Evolutionary conservation across 192 early-diverging fungal genomes (phyloP), one percentile per base, ranked within the genome.

Genomic region (Backusella australiensis): DNA sequence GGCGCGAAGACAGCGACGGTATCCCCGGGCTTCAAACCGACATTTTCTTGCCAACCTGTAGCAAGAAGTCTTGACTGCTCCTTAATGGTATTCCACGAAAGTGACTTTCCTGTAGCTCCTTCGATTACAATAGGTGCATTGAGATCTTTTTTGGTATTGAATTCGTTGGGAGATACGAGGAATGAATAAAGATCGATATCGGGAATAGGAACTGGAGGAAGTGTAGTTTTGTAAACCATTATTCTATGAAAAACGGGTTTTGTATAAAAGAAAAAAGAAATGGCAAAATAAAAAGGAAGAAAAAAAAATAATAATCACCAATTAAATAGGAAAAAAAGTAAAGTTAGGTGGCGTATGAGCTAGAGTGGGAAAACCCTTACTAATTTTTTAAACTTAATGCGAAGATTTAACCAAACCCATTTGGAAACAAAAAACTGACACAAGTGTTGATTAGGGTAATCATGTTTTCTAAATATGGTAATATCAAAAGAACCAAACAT

Each of bases 1-100:
- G 91, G 93, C 6, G 92, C 80, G 44, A 91, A 87, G 17, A 94
- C 78, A 23, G 88, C 92, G 15, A 96, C 82, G 17, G 90, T 87
- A 67, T 95, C 91, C 19, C 92, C 91, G 32, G 86, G 88, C 32
- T 88, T 84, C 63, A 96, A 83, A 0, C 87, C 88, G 9, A 91
- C 71, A 8, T 59, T 63, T 71, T 82, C 80, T 73, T 49, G 75
- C 78, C 87, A 86, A 36, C 90, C 91, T 73, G 73, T 77, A 59
- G 85, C 85, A 29, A 93, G 81, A 35, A 34, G 59, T 29, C 52
- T 36, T 8, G 72, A 63, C 21, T 59, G 41, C n/a, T 81, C 53
- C 19, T 71, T 56, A 41, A 81, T 44, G 17, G 77, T 42, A 36
- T 32, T 63, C 66, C 44, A 75, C 9, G 76, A 75, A 29, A 78